Evolutionary conservation across 2,329 filamentous ascomycete species (phyloP), one percentile per base, ranked within the genome.

Genomic region (Sporothrix pseudoabietina): DNA sequence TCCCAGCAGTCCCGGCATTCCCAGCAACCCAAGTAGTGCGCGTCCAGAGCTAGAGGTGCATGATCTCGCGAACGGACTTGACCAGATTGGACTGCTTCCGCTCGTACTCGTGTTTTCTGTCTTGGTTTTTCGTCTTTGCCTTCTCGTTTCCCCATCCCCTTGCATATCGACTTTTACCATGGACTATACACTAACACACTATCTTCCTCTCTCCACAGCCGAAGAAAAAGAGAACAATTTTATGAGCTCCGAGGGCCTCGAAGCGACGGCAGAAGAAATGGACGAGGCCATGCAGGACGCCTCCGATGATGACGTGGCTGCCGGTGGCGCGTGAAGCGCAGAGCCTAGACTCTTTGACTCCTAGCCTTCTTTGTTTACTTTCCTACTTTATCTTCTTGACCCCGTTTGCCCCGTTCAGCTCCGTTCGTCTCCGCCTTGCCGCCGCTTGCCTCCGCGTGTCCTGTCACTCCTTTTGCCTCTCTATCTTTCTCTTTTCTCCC

Each of bases 141-240:
- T 47, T 68, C 1, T 35, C 47, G 30, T 71, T 49, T 71, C 73
- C 39, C 12, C 39, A 41, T 6, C 5, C 61, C 16, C 16, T 39
- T 61, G 26, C 39, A 59, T 68, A 8, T 52, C 63, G 61, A 19
- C 16, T 72, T 16, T n/a, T 35, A 44, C 41, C 44, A 49, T 49
- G 44, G 14, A 19, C 41, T 7, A 44, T 30, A 41, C 10, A 16
- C 72, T 74, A 73, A 71, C 73, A 76, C 76, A 9, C 9, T n/a
- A 49, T 10, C 10, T 54, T 75, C 77, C 68, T 57, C 30, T 71
- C 35, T 10, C 49, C 72, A 72, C 77, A 91, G 89, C 89, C 74
- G 89, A 91, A 81, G 89, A 90, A 73, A 91, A 90, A 80, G 87
- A 89, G 75, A 88, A 87, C 76, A 90, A 89, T 77, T 84, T 91